Evolutionary conservation across 1,139 yeast genomes (phyloP).

Genomic region (Pichia sp.): DNA sequence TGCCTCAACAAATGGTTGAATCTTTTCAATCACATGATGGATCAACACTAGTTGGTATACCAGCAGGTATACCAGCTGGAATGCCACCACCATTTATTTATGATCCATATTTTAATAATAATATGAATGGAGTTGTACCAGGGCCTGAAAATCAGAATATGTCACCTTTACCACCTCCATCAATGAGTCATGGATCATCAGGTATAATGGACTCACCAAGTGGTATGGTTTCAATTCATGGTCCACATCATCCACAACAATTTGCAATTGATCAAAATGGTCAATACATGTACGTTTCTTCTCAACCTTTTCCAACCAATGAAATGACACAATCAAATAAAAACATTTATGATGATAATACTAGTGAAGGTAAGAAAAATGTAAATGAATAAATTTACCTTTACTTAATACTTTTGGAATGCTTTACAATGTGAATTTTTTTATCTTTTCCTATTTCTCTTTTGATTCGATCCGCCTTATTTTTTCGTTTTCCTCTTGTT

Average conservation of each 20-base stretch:
- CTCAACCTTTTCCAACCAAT: constrained; percentile 20
- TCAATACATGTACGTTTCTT: constrained; percentile 24
- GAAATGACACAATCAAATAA: constrained; percentile 8
- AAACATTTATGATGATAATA: constrained; percentile 2
- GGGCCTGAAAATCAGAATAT: constrained; percentile 1
- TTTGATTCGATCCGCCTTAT: neutral
- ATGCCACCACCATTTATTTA: constrained; percentile 28
- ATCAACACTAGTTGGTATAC: constrained; percentile 25
- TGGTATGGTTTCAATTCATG: constrained; percentile 9
- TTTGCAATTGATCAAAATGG: constrained; percentile 25
- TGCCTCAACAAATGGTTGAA: constrained; percentile 19
- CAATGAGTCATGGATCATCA: constrained; percentile 4
- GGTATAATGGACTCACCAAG: constrained; percentile 19
- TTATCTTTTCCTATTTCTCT: neutral
- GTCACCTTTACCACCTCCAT: constrained; percentile 19
- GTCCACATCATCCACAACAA: constrained; percentile 20
- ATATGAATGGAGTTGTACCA: constrained; percentile 6
- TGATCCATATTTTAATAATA: constrained; percentile 29
- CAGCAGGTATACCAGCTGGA: constrained; percentile 24
- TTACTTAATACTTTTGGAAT: too few species aligned
- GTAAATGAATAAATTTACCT: neutral
- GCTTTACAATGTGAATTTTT: too few species aligned
- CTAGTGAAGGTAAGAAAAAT: neutral
- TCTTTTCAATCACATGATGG: too few species aligned
- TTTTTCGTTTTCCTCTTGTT: neutral